These are phyloP conservation scores for Deinandra increscens DNA, from an alignment of 129 eudicot species.

Conservation along the genomic window DNA sequence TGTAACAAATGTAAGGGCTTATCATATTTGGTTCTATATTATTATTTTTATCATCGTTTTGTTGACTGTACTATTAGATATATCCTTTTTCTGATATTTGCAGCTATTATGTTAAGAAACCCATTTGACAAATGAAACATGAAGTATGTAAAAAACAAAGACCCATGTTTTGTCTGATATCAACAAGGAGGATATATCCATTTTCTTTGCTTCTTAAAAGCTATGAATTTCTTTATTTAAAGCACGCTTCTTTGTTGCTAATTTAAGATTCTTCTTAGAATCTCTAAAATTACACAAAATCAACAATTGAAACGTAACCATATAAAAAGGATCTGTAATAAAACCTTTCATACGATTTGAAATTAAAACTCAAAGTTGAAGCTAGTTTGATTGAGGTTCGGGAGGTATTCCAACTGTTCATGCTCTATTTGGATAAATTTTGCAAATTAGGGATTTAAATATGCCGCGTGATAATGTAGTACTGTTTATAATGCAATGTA, in stretches of 20 bases:
- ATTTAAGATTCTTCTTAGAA: background rate
- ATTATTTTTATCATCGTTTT: background rate
- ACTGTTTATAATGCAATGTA: too few species aligned
- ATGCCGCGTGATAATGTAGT: too few species aligned
- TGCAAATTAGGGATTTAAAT: too few species aligned
- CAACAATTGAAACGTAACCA: background rate
- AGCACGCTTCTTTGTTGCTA: background rate
- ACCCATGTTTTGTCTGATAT: background rate
- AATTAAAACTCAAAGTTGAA: background rate
- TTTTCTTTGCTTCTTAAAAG: background rate
- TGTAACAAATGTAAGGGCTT: slow-evolving; percentile 29
- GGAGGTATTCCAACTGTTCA: background rate
- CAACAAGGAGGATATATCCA: background rate
- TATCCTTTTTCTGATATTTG: slow-evolving; percentile 4
- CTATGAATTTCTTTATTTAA: background rate
- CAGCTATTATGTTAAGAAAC: background rate
- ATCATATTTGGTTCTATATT: background rate
- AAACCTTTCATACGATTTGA: background rate
- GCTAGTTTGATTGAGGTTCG: background rate
- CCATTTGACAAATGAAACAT: background rate
- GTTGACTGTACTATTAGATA: background rate
- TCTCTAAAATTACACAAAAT: background rate
- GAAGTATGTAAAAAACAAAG: background rate
- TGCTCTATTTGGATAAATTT: background rate
- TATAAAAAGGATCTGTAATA: background rate